A percentile compares a stretch with the other conserved stretches of the same genome.
Evolutionary conservation across 495 filamentous ascomycete genomes (phyloP).

Genomic region (Cairneyella variabilis): DNA sequence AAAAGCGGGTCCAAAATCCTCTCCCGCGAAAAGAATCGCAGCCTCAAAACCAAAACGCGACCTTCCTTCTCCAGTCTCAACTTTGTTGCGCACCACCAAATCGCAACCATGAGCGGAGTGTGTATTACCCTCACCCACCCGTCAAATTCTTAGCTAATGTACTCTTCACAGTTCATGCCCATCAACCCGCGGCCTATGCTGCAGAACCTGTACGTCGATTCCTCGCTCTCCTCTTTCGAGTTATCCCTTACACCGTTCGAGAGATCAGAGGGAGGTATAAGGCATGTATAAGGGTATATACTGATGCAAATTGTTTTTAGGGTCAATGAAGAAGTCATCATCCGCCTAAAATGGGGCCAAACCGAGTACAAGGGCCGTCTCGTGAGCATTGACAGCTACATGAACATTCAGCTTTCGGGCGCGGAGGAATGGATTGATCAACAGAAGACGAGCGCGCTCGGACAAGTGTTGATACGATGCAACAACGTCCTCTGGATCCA

Average conservation of each 20-base stretch:
- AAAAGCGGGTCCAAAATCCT: too few species aligned
- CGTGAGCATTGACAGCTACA: slow-evolving; percentile 93
- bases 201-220: slow-evolving; percentile 68
- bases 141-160: slow-evolving; percentile 7
- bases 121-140: not conserved
- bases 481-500: slow-evolving; percentile 97
- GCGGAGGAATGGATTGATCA: slow-evolving; percentile 91
- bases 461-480: slow-evolving; percentile 92
- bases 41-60: too few species aligned
- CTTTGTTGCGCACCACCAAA: too few species aligned
- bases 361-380: slow-evolving; percentile 93
- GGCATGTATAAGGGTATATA: too few species aligned
- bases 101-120: not conserved
- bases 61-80: too few species aligned
- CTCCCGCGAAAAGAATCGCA: too few species aligned
- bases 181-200: slow-evolving; percentile 89
- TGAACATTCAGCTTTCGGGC: slow-evolving; percentile 90
- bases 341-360: slow-evolving; percentile 96
- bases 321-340: slow-evolving; percentile 83
- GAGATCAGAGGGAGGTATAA: too few species aligned
- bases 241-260: too few species aligned
- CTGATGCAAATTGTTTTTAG: too few species aligned
- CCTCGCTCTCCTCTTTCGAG: not conserved
- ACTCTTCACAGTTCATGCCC: slow-evolving; percentile 63
- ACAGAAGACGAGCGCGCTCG: slow-evolving; percentile 76